phyloP scores from a whole-genome alignment of 2,329 filamentous ascomycete species.

The Cladosporium sp. region DNA sequence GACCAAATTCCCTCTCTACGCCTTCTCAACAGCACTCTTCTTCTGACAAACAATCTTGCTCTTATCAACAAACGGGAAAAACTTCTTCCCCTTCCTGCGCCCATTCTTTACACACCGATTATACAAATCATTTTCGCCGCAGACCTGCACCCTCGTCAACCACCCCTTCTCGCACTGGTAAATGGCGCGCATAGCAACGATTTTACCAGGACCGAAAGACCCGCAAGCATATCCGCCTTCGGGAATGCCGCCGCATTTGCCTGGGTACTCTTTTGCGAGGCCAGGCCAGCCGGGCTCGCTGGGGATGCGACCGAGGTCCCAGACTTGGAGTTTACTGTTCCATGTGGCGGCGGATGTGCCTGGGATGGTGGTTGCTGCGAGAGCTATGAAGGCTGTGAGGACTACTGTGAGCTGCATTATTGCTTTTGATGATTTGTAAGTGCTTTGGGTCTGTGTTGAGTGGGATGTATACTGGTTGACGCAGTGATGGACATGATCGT shows the following conservation, averaged over 20 bases:
- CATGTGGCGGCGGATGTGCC: neutral
- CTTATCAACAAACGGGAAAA: neutral
- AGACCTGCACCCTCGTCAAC: neutral
- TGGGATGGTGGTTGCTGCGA: neutral
- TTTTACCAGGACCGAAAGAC: neutral
- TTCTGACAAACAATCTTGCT: neutral
- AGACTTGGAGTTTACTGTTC: neutral
- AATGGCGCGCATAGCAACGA: neutral
- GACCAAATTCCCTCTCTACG: too few relatives aligned
- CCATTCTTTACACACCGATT: neutral
- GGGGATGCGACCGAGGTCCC: neutral
- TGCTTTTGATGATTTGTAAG: neutral
- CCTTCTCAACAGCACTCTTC: neutral
- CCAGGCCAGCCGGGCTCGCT: neutral
- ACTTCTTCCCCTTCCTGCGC: neutral
- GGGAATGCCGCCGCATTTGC: neutral
- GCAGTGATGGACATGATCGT: too few relatives aligned
- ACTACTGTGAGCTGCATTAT: neutral
- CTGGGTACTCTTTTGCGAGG: neutral
- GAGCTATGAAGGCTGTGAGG: neutral
- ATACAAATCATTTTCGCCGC: neutral
- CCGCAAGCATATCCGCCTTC: neutral
- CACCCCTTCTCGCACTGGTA: neutral
- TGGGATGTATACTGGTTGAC: too few relatives aligned
- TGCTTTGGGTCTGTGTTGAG: neutral